A percentile compares a stretch with the other conserved stretches of the same genome.
Conservation (phyloP, 129 eudicot species). For the Helianthus tuberosus region DNA sequence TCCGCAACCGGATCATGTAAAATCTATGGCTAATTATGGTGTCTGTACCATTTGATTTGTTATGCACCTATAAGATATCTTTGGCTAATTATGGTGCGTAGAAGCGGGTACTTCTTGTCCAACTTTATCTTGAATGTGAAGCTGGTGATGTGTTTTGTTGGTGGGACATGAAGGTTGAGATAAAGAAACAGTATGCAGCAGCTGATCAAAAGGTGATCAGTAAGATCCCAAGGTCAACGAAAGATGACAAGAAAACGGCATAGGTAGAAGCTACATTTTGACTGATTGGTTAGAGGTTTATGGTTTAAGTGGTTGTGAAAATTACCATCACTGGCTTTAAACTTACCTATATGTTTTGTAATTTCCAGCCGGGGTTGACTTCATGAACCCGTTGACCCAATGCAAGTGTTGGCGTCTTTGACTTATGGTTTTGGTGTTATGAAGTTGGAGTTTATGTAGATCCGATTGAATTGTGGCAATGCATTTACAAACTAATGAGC, state of each 20-base stretch:
- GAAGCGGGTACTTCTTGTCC: no score
- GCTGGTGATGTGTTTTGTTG: no score
- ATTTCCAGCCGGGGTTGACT: background rate
- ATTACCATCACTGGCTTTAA: background rate
- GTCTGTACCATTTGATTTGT: no score
- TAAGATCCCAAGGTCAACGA: slow-evolving; percentile 60
- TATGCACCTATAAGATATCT: no score
- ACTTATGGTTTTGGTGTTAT: background rate
- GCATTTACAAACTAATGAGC: background rate
- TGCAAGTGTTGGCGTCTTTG: background rate
- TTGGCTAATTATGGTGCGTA: no score
- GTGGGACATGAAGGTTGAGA: background rate
- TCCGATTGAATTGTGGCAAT: background rate
- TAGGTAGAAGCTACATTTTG: background rate
- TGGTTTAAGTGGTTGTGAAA: background rate
- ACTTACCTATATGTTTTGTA: background rate
- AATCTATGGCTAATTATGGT: no score
- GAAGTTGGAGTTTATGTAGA: background rate
- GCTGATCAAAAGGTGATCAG: slow-evolving; percentile 67
- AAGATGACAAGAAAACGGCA: background rate
- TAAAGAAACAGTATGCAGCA: slow-evolving; percentile 51
- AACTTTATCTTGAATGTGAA: no score
- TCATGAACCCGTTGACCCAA: background rate
- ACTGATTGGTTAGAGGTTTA: background rate
- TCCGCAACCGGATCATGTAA: no score